phyloP scores from a whole-genome alignment of 306 rosid genomes.

The Erythrophleum fordii region DNA sequence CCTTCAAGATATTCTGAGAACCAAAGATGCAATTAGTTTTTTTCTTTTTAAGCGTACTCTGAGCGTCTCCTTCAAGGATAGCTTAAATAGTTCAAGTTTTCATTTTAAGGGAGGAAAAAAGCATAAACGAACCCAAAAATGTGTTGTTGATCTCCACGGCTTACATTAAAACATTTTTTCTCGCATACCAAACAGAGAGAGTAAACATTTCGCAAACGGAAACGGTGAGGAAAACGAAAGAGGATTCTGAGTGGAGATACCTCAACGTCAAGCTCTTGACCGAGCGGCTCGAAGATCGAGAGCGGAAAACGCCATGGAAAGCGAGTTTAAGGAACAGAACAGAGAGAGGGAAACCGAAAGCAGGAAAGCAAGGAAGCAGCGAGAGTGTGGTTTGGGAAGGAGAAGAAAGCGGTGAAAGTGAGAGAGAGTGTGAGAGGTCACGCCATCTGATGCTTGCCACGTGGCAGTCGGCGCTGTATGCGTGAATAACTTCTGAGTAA shows the following conservation, averaged over 20 bases:
- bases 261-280: not conserved
- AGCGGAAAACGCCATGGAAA: not conserved
- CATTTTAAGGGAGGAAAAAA: not conserved
- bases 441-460: slow-evolving; percentile 46
- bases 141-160: not conserved
- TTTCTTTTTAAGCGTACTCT: not conserved
- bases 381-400: not conserved
- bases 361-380: not conserved
- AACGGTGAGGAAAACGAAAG: not conserved
- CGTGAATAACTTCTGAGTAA: not conserved
- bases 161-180: not conserved
- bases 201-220: slow-evolving; percentile 9
- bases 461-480: slow-evolving; percentile 44
- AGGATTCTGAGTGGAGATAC: slow-evolving; percentile 8
- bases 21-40: not conserved
- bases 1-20: not conserved
- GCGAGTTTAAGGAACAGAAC: slow-evolving; percentile 18
- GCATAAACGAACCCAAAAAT: not conserved
- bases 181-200: not conserved
- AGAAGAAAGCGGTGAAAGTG: not conserved
- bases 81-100: slow-evolving; percentile 16
- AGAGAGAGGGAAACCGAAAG: not conserved
- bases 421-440: not conserved
- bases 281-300: slow-evolving; percentile 15
- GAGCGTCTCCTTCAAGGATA: slow-evolving; percentile 3